These are phyloP conservation scores for Triticum monococcum DNA, from an alignment of 176 grass and related monocot species.

Conservation along the genomic window DNA sequence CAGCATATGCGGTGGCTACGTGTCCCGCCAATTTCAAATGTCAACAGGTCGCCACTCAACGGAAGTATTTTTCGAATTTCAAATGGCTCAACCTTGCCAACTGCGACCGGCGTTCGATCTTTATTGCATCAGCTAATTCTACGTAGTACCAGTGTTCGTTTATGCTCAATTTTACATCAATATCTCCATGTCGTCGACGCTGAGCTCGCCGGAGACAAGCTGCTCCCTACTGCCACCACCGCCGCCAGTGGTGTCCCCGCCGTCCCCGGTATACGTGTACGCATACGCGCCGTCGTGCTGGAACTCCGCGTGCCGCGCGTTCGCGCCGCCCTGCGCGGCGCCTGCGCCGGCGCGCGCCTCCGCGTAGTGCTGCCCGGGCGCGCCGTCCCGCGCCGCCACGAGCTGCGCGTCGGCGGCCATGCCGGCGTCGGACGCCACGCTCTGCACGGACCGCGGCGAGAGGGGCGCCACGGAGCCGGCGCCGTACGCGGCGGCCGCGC, in stretches of 20 bases:
- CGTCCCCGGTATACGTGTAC: background rate
- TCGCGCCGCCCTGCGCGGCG: background rate
- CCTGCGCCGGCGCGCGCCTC: background rate
- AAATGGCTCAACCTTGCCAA: background rate
- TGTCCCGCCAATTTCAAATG: too few relatives aligned
- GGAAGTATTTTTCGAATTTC: background rate
- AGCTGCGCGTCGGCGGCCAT: conserved; percentile 74
- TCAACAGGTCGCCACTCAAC: too few relatives aligned
- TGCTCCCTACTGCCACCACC: background rate
- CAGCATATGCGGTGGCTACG: background rate
- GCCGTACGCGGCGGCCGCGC: conserved; percentile 22
- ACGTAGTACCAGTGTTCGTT: too few relatives aligned
- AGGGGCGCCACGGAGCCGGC: background rate
- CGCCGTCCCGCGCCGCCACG: conserved; percentile 24
- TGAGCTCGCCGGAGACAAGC: conserved; percentile 22
- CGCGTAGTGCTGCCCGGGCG: background rate
- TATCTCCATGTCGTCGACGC: conserved; percentile 48
- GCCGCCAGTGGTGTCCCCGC: background rate
- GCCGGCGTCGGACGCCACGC: conserved; percentile 71
- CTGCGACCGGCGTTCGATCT: background rate
- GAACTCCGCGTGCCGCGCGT: background rate
- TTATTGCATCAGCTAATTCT: background rate
- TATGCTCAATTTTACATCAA: conserved; percentile 29
- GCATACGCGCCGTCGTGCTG: background rate
- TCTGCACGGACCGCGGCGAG: conserved; percentile 73